Evolutionary conservation across 2,329 filamentous ascomycete genomes (phyloP), one percentile per base, ranked within the genome.

Genomic region (Hyphodiscus sp.): DNA sequence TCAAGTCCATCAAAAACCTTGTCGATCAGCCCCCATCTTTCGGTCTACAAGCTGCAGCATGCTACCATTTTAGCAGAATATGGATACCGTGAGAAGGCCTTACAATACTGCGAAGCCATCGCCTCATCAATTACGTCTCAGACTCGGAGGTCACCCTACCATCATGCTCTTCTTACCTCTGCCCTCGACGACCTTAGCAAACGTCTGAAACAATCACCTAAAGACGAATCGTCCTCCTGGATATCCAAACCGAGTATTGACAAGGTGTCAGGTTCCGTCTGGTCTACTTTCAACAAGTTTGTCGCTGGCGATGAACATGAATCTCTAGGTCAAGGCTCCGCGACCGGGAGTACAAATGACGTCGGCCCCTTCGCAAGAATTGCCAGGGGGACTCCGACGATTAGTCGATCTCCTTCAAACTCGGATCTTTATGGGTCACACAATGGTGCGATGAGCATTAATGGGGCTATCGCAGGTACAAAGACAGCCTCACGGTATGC

Each of bases 211-310:
- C 88, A 94, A 68, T 86, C 91, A 18, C 90, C 91, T 13, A 89
- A 87, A 66, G 90, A 94, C 61, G 84, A 81, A 52, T 85, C 84
- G 7, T 85, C 82, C 19, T 92, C 91, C 1, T 96, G 92, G 89
- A 94, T 99, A 50, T 87, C 90, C 1, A 96, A 94, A 69, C 91
- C 92, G 7, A 96, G 84, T 69, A 95, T 97, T 81, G 91, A 95
- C 70, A 96, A 95, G 71, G 90, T 97, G 0, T 94, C 91, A 1
- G 91, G 87, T 57, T 90, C 87, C 33, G 83, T 97, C 67, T 91
- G 90, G 80, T 91, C 85, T 59, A 90, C 87, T 55, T 96, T 99
- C 72, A 97, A 91, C 72, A 96, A 91, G 65, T 99, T 99, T 66
- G 91, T 99, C 56, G 85, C 88, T 49, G 95, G 94, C 15, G 92